Evolutionary conservation across 768 basidiomycete genomes (phyloP), one percentile per base, ranked within the genome.

Genomic region (Termitomyces sp.): DNA sequence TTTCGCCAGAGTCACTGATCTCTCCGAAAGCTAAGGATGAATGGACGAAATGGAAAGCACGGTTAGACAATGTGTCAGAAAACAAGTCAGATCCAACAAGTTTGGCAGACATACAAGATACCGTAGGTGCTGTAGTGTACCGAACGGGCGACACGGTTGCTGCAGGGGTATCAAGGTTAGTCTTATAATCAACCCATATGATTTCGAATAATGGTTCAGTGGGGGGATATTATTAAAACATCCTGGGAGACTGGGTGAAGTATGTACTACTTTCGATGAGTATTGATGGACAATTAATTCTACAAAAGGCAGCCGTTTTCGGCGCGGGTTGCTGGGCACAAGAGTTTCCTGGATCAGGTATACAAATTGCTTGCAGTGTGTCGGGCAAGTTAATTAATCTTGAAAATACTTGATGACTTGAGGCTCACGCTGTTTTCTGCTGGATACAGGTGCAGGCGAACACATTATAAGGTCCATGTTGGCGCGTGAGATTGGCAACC

Each of bases 251-350:
- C 68, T 92, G 3, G 92, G 91, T 30, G 89, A 92, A 75, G 90
- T 90, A 59, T 44, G 65, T 46, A 14, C 49, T 33, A 11, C 48
- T 41, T 50, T 18, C 24, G 32, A 7, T 30, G 7, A 24, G 28
- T 1, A 9, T 45, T 26, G 16, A 51, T 33, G 14, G 16, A 36
- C 5, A 41, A 26, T 30, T 30, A 40, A 26, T 32, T 30, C n/a
- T 28, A 26, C 24, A 8, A 14, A 55, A 88, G 88, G 90, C 89
- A 3, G 85, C 87, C 1, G 63, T 82, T 5, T 89, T 79, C 61
- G 89, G 89, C 18, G 83, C 89, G 11, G 89, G 90, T 38, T 91
- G 90, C 58, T 92, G 88, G 88, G 87, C 87, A 0, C 74, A 80
- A 56, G 69, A 69, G 57, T 66, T 50, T 58, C 64, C 47, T 48